Conservation (phyloP, 1,284 basidiomycete species). For the Trametes polyzona region DNA sequence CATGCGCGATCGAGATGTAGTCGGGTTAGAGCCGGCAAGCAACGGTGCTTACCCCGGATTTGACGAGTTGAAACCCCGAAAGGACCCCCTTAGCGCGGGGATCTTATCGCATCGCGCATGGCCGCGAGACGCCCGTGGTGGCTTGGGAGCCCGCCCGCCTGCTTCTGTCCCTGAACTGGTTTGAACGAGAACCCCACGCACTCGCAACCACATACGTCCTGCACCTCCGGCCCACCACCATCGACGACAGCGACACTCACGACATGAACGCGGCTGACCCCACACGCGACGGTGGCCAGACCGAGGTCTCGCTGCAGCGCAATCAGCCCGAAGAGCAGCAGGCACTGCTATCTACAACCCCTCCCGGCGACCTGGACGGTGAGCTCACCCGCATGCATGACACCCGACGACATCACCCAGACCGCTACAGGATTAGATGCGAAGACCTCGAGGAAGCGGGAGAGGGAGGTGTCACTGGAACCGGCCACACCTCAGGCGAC, state of each 20-base stretch:
- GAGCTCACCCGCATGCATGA: not conserved
- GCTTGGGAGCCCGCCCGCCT: conserved; percentile 18
- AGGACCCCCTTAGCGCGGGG: conserved; percentile 3
- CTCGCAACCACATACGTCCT: conserved; percentile 11
- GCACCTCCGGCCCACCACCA: not conserved
- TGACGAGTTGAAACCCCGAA: conserved; percentile 17
- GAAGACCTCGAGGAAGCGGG: conserved; percentile 54
- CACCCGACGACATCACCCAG: not conserved
- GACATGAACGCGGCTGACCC: conserved; percentile 1
- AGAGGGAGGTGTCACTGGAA: conserved; percentile 75
- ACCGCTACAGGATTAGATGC: conserved; percentile 4
- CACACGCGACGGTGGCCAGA: not conserved
- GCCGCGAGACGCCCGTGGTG: conserved; percentile 14
- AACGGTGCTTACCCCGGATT: conserved; percentile 6
- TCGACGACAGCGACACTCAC: conserved; percentile 6
- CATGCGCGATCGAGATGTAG: not conserved
- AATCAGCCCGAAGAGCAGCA: conserved; percentile 7
- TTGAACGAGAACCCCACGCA: conserved; percentile 23
- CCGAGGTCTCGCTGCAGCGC: not conserved
- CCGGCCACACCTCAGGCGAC: conserved; percentile 57
- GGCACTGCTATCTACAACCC: conserved; percentile 18
- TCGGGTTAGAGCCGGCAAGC: not conserved
- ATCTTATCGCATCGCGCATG: conserved; percentile 24
- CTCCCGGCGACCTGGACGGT: conserved; percentile 17
- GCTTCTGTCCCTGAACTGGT: conserved; percentile 25